A percentile compares a stretch with the other conserved stretches of the same genome.
Conservation (phyloP, 129 eudicot genomes). For the Sambucus nigra region DNA sequence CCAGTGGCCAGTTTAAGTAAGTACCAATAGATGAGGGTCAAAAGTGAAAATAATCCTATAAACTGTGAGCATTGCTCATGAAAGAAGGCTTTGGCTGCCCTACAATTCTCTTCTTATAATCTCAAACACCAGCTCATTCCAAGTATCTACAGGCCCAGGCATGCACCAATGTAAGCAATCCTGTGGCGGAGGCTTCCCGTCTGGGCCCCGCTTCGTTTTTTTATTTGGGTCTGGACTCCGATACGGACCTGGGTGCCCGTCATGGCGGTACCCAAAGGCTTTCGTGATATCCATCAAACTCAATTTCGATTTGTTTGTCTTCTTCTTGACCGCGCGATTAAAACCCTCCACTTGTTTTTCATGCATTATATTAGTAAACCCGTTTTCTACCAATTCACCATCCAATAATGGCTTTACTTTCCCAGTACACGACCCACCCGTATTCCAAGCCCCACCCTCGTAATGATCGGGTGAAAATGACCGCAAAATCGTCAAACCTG, state of each 20-base stretch:
- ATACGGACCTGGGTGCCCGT: constrained; percentile 98
- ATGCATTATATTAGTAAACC: constrained; percentile 65
- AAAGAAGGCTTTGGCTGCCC: constrained; percentile 11
- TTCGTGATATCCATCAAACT: constrained; percentile 73
- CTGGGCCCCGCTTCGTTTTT: constrained; percentile 58
- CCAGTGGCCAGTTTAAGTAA: no score
- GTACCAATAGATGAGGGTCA: no score
- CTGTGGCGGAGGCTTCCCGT: constrained; percentile 89
- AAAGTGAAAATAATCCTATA: no score
- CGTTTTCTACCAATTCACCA: constrained; percentile 50
- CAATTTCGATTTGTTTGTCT: constrained; percentile 46
- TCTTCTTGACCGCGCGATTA: constrained; percentile 39
- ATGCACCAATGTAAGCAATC: constrained; percentile 99
- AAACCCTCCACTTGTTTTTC: constrained; percentile 65
- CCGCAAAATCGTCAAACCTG: constrained; percentile 70
- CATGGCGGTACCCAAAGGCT: constrained; percentile 66
- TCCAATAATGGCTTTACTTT: constrained; percentile 56
- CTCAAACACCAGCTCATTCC: constrained; percentile 86
- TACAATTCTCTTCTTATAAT: constrained; percentile 64
- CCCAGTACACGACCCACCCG: constrained; percentile 95
- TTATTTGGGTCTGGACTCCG: constrained; percentile 80
- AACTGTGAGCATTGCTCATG: constrained; percentile 4
- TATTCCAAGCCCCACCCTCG: constrained; percentile 93
- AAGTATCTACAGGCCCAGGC: constrained; percentile 94
- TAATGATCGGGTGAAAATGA: constrained; percentile 90